phyloP scores from a whole-genome alignment of 257 asterid species.

The Paulownia fortunei region DNA sequence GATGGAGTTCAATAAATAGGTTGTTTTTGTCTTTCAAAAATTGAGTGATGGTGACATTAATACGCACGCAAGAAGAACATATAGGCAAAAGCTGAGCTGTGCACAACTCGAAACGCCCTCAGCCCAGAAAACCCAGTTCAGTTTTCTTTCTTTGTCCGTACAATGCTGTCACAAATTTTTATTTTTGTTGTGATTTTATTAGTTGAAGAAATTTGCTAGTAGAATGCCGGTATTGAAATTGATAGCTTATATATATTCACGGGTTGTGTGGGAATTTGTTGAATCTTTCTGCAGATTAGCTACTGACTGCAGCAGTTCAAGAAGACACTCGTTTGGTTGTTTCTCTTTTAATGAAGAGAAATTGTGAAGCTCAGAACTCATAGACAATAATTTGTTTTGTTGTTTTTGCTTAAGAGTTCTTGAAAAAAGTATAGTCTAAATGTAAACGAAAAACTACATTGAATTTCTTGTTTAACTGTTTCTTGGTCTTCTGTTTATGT shows the following conservation, averaged over 20 bases:
- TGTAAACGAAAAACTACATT: conserved; percentile 7
- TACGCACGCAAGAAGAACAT: conserved; percentile 29
- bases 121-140: conserved; percentile 1
- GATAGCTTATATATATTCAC: not conserved
- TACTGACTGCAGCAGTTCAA: not conserved
- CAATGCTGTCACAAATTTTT: conserved; percentile 31
- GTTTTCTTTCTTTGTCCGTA: conserved; percentile 18
- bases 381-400: conserved; percentile 18
- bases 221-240: conserved; percentile 14
- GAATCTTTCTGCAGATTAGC: conserved; percentile 29
- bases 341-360: not conserved
- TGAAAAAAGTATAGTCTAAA: conserved; percentile 7
- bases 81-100: conserved; percentile 52
- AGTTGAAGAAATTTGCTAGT: not conserved
- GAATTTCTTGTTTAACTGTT: conserved; percentile 7
- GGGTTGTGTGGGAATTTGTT: not conserved
- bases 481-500: not conserved
- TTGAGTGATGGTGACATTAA: conserved; percentile 36
- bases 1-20: conserved; percentile 33
- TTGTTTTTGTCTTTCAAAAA: conserved; percentile 23
- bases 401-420: conserved; percentile 4
- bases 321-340: not conserved
- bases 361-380: conserved; percentile 20
- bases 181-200: conserved; percentile 1
- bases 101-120: conserved; percentile 47